phyloP scores from a whole-genome alignment of 2,329 filamentous ascomycete genomes.

The Fusarium sublunatum region DNA sequence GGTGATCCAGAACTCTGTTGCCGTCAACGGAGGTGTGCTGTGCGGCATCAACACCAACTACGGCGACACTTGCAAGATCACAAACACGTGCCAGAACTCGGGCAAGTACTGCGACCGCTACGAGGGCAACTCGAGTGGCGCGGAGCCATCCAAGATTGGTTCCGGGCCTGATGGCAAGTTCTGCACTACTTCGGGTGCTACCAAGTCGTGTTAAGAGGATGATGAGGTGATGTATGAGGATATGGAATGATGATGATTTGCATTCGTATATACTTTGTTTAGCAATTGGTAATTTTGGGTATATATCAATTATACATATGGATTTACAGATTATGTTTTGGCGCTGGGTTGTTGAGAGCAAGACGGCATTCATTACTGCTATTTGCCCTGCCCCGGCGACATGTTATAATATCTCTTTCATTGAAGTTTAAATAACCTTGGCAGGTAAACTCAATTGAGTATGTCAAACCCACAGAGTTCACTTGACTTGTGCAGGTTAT shows the following conservation, averaged over 20 bases:
- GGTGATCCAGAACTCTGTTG: conserved; percentile 36
- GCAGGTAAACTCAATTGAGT: not conserved
- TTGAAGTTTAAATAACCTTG: no score
- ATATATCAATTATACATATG: no score
- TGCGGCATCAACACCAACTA: conserved; percentile 46
- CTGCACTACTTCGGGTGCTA: conserved; percentile 28
- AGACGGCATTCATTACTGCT: no score
- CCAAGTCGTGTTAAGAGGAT: conserved; percentile 29
- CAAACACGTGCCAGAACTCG: conserved; percentile 36
- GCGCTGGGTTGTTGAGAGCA: no score
- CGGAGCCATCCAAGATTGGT: conserved; percentile 42
- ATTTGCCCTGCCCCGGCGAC: no score
- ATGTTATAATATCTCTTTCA: no score
- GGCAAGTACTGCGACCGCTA: conserved; percentile 41
- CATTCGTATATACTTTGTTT: not conserved
- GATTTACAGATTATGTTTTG: no score
- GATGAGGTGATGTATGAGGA: not conserved
- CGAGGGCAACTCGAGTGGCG: conserved; percentile 35
- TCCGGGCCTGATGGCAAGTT: conserved; percentile 40
- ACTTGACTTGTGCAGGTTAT: not conserved
- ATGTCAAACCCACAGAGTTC: not conserved
- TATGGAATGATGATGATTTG: not conserved
- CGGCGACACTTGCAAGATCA: conserved; percentile 43
- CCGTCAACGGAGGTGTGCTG: conserved; percentile 38
- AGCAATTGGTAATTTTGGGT: not conserved